These are phyloP conservation scores for Aureobasidium sp. DNA, from an alignment of 2,329 filamentous ascomycete species.

Conservation along the genomic window DNA sequence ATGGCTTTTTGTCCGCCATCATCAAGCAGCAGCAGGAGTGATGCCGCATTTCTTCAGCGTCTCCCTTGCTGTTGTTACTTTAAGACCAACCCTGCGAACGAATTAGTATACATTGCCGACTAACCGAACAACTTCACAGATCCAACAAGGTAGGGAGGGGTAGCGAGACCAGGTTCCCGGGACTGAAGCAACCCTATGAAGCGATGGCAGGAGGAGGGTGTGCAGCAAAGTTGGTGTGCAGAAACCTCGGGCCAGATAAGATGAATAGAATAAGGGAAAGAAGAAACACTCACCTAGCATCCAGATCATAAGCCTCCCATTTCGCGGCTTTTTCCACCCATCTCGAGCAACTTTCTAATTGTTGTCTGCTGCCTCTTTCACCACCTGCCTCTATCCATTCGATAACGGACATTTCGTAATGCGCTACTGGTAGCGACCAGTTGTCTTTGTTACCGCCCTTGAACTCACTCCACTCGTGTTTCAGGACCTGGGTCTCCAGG, in stretches of 20 bases:
- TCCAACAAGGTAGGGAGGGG: not conserved
- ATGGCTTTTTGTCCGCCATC: too few relatives aligned
- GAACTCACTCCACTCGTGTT: constrained; percentile 47
- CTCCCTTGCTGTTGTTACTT: constrained; percentile 61
- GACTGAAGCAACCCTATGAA: not conserved
- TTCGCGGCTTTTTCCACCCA: constrained; percentile 60
- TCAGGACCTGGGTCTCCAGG: constrained; percentile 56
- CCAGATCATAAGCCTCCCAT: constrained; percentile 67
- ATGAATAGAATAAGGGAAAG: not conserved
- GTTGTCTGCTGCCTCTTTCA: constrained; percentile 34
- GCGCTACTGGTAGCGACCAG: constrained; percentile 64
- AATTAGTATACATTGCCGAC: not conserved
- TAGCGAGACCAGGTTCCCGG: not conserved
- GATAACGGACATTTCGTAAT: constrained; percentile 81
- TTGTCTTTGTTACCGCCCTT: constrained; percentile 59
- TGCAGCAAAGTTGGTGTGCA: not conserved
- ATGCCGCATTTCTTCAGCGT: constrained; percentile 44
- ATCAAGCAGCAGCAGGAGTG: not conserved
- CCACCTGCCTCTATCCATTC: constrained; percentile 61
- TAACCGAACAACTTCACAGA: not conserved
- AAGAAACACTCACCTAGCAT: constrained; percentile 47
- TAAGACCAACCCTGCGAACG: constrained; percentile 50
- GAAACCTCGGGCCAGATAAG: not conserved
- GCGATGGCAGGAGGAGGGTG: not conserved
- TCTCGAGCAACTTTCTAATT: constrained; percentile 54